phyloP scores from a whole-genome alignment of 2,329 filamentous ascomycete genomes.

The Paraconiothyrium brasiliense region DNA sequence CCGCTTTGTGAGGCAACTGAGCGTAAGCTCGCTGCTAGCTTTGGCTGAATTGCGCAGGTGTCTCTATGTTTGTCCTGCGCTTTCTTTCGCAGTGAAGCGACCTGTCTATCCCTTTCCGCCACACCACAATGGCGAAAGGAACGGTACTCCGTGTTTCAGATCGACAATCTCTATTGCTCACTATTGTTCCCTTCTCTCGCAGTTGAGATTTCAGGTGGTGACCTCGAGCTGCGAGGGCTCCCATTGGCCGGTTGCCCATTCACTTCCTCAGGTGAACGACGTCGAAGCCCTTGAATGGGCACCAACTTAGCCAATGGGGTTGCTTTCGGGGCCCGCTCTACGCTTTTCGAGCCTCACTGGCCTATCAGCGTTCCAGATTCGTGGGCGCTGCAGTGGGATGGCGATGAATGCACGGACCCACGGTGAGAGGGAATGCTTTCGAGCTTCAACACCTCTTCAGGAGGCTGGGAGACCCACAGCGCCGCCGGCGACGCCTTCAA shows the following conservation, averaged over 20 bases:
- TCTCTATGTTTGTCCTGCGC: background rate
- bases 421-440: background rate
- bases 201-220: background rate
- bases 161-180: background rate
- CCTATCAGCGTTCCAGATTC: background rate
- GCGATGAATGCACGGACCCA: slow-evolving; percentile 4
- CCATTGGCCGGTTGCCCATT: background rate
- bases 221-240: background rate
- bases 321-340: background rate
- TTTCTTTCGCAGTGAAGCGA: background rate
- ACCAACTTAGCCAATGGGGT: background rate
- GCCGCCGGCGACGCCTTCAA: background rate
- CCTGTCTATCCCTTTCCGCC: background rate
- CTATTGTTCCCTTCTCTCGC: background rate
- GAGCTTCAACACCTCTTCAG: background rate
- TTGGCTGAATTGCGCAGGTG: background rate
- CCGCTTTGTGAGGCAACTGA: background rate
- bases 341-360: background rate
- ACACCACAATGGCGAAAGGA: background rate
- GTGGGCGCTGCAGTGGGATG: background rate
- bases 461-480: background rate
- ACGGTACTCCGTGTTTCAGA: background rate
- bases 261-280: background rate
- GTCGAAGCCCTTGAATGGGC: background rate
- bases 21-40: background rate